These are phyloP conservation scores for Trichoderma erinaceum DNA, from an alignment of 495 filamentous ascomycete genomes.

Conservation along the genomic window DNA sequence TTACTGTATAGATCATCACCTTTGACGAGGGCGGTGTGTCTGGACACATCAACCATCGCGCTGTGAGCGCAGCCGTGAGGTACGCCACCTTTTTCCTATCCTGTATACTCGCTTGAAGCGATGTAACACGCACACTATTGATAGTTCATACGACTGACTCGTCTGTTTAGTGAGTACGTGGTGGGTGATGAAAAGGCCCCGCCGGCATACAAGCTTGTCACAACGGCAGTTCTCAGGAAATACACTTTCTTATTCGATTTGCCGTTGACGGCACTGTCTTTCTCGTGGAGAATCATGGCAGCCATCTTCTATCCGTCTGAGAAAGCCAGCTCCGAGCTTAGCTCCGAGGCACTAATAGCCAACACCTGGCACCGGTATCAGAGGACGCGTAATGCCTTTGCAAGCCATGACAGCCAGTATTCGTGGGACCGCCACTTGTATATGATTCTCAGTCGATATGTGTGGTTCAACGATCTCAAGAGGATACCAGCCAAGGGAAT, in stretches of 20 bases:
- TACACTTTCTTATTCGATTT: constrained; percentile 37
- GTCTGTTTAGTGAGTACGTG: constrained; percentile 26
- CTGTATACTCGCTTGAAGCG: background rate
- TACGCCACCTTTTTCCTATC: constrained; percentile 20
- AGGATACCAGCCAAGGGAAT: constrained; percentile 20
- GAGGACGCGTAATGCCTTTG: constrained; percentile 32
- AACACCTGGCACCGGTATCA: constrained; percentile 33
- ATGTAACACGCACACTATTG: background rate
- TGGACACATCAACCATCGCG: constrained; percentile 39
- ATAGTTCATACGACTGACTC: background rate
- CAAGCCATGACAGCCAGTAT: constrained; percentile 34
- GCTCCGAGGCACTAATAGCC: constrained; percentile 28
- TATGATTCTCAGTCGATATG: constrained; percentile 36
- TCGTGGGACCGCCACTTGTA: constrained; percentile 40
- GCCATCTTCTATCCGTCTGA: constrained; percentile 29
- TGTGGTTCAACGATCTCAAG: constrained; percentile 41
- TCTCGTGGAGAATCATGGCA: constrained; percentile 31
- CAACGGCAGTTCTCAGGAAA: constrained; percentile 32
- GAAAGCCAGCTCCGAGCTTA: constrained; percentile 22
- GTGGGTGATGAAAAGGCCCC: constrained; percentile 28
- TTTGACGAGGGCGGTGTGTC: constrained; percentile 39
- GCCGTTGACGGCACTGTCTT: constrained; percentile 34
- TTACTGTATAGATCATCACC: constrained; percentile 32
- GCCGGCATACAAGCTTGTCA: constrained; percentile 32
- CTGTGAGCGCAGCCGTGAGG: constrained; percentile 38